Evolutionary conservation across 176 grass and related monocot genomes (phyloP).

Genomic region (Lolium perenne): DNA sequence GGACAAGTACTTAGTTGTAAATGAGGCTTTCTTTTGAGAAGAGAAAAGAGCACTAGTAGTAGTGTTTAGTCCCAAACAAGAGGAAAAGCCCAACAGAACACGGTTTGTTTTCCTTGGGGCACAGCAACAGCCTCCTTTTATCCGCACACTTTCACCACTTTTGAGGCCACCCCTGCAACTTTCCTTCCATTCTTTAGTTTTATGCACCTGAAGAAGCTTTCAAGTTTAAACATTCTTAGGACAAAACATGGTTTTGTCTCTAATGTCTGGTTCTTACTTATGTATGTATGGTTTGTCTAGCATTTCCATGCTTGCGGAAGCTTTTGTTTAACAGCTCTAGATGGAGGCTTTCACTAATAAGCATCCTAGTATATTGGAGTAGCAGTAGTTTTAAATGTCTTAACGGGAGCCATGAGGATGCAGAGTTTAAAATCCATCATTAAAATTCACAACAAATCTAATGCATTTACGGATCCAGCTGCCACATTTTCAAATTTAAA

Average conservation of each 20-base stretch:
- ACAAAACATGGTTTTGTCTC: slow-evolving; percentile 86
- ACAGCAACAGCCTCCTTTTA: slow-evolving; percentile 52
- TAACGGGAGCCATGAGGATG: not conserved
- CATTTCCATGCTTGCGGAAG: slow-evolving; percentile 30
- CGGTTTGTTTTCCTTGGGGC: slow-evolving; percentile 56
- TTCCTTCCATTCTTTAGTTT: slow-evolving; percentile 64
- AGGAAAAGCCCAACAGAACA: slow-evolving; percentile 73
- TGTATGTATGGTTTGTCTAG: slow-evolving; percentile 34
- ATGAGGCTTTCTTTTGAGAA: slow-evolving; percentile 75
- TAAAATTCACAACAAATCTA: not conserved
- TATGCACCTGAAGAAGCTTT: slow-evolving; percentile 71
- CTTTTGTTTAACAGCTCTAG: slow-evolving; percentile 41
- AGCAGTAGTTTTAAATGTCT: not conserved
- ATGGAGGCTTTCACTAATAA: slow-evolving; percentile 41
- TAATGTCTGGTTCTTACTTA: slow-evolving; percentile 53
- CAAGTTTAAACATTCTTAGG: slow-evolving; percentile 90
- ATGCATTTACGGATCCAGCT: not conserved
- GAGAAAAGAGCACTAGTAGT: slow-evolving; percentile 9
- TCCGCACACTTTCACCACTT: slow-evolving; percentile 90
- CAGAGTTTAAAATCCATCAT: not conserved
- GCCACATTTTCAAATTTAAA: not conserved
- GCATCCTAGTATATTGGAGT: not conserved
- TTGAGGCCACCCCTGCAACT: slow-evolving; percentile 75
- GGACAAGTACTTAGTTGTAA: slow-evolving; percentile 74
- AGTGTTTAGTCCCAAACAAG: slow-evolving; percentile 66